Conservation (phyloP, 495 filamentous ascomycete genomes). For the Neurospora cerealis region DNA sequence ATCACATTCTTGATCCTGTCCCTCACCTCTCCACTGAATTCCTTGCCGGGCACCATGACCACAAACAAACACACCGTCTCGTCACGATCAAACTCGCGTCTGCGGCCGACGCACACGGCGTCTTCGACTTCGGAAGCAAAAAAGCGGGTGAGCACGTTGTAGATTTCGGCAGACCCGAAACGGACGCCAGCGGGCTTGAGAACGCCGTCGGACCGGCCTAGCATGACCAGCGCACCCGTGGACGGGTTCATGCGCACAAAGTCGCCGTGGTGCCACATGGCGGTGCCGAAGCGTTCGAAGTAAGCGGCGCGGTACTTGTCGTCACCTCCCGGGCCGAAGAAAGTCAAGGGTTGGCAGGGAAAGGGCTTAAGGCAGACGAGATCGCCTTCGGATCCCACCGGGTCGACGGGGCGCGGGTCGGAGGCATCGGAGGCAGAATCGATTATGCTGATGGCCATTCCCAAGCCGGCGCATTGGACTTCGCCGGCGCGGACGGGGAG, state of each 20-base stretch:
- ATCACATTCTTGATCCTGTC: constrained; percentile 52
- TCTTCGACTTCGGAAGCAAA: constrained; percentile 72
- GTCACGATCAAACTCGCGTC: constrained; percentile 62
- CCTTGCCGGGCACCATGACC: constrained; percentile 50
- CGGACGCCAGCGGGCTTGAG: constrained; percentile 70
- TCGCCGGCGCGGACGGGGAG: constrained; percentile 81
- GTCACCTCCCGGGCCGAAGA: constrained; percentile 67
- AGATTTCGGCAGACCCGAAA: constrained; percentile 80
- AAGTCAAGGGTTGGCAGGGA: constrained; percentile 80
- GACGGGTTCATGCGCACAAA: constrained; percentile 68
- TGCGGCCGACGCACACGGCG: constrained; percentile 71
- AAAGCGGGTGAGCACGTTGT: constrained; percentile 76
- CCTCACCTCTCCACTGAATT: constrained; percentile 42
- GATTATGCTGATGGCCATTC: constrained; percentile 78
- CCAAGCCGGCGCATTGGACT: constrained; percentile 81
- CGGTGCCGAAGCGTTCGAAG: constrained; percentile 62
- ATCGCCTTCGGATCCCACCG: constrained; percentile 66
- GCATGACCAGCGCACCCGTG: constrained; percentile 74
- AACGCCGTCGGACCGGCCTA: constrained; percentile 69
- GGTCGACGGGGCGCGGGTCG: constrained; percentile 30
- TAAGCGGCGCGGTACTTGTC: constrained; percentile 73
- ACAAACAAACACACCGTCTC: constrained; percentile 83
- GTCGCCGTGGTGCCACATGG: constrained; percentile 91
- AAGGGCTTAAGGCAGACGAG: constrained; percentile 82
- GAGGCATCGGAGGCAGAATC: constrained; percentile 44